These are phyloP conservation scores for Pseudogymnoascus sp. DNA, from an alignment of 2,329 filamentous ascomycete species.

Conservation along the genomic window DNA sequence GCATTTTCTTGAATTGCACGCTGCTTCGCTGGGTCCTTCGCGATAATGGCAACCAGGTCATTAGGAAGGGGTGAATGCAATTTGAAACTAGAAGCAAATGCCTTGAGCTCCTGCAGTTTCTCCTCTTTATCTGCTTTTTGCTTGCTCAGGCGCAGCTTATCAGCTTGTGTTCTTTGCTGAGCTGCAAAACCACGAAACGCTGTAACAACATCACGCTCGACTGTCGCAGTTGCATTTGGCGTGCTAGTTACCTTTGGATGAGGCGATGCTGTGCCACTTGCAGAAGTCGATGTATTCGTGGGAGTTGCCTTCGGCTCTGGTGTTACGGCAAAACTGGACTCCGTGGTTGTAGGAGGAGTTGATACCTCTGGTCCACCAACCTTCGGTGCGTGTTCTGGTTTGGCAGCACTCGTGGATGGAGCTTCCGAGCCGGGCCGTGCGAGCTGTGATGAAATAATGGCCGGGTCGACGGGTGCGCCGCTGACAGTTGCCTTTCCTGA, in stretches of 20 bases:
- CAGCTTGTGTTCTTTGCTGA: constrained; percentile 47
- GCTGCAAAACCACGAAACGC: constrained; percentile 59
- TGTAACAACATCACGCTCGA: constrained; percentile 54
- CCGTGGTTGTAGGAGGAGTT: constrained; percentile 25
- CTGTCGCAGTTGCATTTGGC: constrained; percentile 52
- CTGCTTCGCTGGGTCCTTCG: constrained; percentile 93
- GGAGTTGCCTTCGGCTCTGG: constrained; percentile 27
- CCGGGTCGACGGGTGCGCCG: constrained; percentile 74
- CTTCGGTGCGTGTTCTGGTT: constrained; percentile 11
- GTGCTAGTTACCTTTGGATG: constrained; percentile 28
- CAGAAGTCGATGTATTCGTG: constrained; percentile 26
- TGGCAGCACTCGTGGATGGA: constrained; percentile 23
- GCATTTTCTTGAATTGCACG: constrained; percentile 87
- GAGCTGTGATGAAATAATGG: constrained; percentile 84
- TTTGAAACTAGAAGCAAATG: constrained; percentile 92
- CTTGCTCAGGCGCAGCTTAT: constrained; percentile 51
- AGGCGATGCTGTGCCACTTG: constrained; percentile 27
- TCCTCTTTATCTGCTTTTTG: constrained; percentile 74
- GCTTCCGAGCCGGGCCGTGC: constrained; percentile 36
- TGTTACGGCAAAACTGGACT: constrained; percentile 18
- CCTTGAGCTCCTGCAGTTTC: constrained; percentile 89
- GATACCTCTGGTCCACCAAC: constrained; percentile 20
- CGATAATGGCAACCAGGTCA: constrained; percentile 88
- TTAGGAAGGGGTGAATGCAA: constrained; percentile 84
- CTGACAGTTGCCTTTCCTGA: constrained; percentile 65